A percentile compares a stretch with the other conserved stretches of the same genome.
These are phyloP conservation scores for Tetragonia tetragonoides DNA, from an alignment of 148 eudicot species.

Conservation along the genomic window DNA sequence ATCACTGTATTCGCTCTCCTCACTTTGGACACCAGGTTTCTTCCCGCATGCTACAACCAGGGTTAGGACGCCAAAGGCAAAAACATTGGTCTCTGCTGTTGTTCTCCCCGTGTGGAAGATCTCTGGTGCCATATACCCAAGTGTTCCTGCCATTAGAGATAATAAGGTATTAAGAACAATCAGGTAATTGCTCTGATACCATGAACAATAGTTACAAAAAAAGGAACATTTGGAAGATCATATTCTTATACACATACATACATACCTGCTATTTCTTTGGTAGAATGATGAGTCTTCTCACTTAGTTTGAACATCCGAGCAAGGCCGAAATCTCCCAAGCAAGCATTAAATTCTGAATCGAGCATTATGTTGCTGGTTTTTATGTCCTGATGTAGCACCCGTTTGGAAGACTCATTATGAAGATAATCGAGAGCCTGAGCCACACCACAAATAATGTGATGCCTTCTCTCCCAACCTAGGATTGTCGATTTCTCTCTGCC, in stretches of 20 bases:
- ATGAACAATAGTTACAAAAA: no score
- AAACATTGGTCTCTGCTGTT: constrained; percentile 40
- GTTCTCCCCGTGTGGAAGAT: constrained; percentile 46
- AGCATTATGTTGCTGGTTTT: constrained; percentile 50
- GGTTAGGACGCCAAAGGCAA: constrained; percentile 39
- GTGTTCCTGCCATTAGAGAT: constrained; percentile 27
- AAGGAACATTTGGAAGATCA: no score
- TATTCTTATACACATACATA: no score
- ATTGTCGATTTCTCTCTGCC: background rate
- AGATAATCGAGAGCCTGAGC: constrained; percentile 45
- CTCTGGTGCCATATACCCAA: constrained; percentile 58
- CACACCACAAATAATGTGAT: constrained; percentile 34
- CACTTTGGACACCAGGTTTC: constrained; percentile 19
- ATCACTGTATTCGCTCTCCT: constrained; percentile 10
- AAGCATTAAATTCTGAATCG: constrained; percentile 37
- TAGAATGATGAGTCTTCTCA: constrained; percentile 43
- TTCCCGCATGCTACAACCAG: constrained; percentile 39
- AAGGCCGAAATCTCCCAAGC: constrained; percentile 47
- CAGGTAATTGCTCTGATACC: no score
- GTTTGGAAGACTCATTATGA: constrained; percentile 33
- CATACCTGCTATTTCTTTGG: constrained; percentile 31
- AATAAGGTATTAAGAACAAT: no score
- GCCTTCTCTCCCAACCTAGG: constrained; percentile 36
- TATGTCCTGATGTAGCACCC: constrained; percentile 44
- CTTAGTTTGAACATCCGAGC: constrained; percentile 41